A percentile compares a stretch with the other conserved stretches of the same genome.
Conservation (phyloP, 1,139 yeast species). For the Yamadazyma spencermartinsiae region DNA sequence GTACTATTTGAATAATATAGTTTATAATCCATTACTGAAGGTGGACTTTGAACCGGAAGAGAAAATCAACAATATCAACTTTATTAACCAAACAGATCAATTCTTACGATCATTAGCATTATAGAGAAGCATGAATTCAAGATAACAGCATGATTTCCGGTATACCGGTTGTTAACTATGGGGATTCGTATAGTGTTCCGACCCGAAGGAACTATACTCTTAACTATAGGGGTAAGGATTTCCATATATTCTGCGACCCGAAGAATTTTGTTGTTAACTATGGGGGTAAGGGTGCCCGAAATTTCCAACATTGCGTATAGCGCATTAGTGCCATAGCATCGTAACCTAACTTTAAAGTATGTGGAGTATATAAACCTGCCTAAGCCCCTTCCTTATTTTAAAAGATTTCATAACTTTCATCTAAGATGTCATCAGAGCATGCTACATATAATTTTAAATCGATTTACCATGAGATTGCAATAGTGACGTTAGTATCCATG, state of each 20-base stretch:
- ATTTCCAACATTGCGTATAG: too few relatives aligned
- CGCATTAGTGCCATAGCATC: too few relatives aligned
- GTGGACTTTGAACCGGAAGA: constrained; percentile 48
- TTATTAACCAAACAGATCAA: constrained; percentile 46
- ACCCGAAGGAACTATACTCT: too few relatives aligned
- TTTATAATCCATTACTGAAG: constrained; percentile 59
- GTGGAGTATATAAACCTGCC: neutral
- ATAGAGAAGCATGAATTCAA: constrained; percentile 14
- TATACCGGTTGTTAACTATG: constrained; percentile 6
- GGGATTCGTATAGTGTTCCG: too few relatives aligned
- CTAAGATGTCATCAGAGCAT: constrained; percentile 1
- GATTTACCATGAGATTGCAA: constrained; percentile 27
- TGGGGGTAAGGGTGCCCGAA: constrained; percentile 4
- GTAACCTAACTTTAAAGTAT: neutral
- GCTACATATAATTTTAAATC: constrained; percentile 17
- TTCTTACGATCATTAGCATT: constrained; percentile 31
- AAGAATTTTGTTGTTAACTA: constrained; percentile 2
- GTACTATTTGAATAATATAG: constrained; percentile 67
- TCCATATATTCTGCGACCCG: constrained; percentile 4
- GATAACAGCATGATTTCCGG: constrained; percentile 4
- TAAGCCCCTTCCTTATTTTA: neutral
- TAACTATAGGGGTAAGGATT: constrained; percentile 13
- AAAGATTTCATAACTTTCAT: neutral
- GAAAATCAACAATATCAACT: constrained; percentile 42
- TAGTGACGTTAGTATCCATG: constrained; percentile 34